These are phyloP conservation scores for Salinomyces thailandicus DNA, from an alignment of 2,329 filamentous ascomycete species.

Conservation along the genomic window DNA sequence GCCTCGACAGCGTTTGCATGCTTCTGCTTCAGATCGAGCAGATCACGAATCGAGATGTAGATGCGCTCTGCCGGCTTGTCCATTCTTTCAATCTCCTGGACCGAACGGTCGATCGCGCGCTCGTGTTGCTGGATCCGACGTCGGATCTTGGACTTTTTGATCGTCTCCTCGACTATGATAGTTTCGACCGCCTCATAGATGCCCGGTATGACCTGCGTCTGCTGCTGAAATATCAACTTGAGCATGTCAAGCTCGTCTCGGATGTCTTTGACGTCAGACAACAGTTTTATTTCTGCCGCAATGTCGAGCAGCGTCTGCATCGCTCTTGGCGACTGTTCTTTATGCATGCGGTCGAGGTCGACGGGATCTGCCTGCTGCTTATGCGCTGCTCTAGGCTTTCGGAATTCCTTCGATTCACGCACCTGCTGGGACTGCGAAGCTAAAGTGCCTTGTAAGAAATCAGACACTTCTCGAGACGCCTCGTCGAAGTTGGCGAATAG, in stretches of 20 bases:
- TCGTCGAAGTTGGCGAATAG: constrained; percentile 51
- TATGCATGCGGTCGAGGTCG: constrained; percentile 24
- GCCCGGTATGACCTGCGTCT: constrained; percentile 38
- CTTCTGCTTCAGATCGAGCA: constrained; percentile 59
- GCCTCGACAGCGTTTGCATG: constrained; percentile 59
- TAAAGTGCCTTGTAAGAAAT: not conserved
- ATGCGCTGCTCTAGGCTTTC: too few species aligned
- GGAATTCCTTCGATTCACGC: not conserved
- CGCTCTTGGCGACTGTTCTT: constrained; percentile 22
- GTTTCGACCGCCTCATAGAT: constrained; percentile 36
- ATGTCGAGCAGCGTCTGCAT: constrained; percentile 51
- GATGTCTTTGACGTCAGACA: constrained; percentile 57
- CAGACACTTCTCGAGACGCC: constrained; percentile 46
- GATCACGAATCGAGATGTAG: constrained; percentile 49
- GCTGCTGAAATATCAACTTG: constrained; percentile 41
- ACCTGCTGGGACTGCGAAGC: constrained; percentile 1
- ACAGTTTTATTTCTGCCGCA: constrained; percentile 48
- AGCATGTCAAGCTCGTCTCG: constrained; percentile 58
- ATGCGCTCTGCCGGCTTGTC: constrained; percentile 51
- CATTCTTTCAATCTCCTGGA: constrained; percentile 50
- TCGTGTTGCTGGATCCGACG: constrained; percentile 48
- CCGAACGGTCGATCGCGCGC: constrained; percentile 41
- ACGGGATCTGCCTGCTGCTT: constrained; percentile 31
- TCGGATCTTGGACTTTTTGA: constrained; percentile 35
- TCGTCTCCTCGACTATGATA: constrained; percentile 29